These are phyloP conservation scores for Solanum chilense DNA, from an alignment of 257 asterid genomes.

Conservation along the genomic window DNA sequence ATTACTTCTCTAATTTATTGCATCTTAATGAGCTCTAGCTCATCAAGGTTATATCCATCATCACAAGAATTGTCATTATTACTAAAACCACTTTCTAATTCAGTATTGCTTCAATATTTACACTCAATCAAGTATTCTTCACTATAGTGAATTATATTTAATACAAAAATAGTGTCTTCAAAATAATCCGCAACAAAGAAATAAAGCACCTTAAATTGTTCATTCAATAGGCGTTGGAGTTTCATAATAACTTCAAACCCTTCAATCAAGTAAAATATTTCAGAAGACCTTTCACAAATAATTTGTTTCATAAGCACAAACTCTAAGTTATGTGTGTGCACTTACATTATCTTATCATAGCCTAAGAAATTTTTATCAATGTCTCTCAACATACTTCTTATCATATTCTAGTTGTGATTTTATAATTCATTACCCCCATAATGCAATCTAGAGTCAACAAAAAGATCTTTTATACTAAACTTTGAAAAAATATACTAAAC, in stretches of 20 bases:
- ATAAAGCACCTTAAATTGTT: background rate
- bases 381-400: background rate
- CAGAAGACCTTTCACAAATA: background rate
- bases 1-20: background rate
- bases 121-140: background rate
- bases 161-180: background rate
- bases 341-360: background rate
- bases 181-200: background rate
- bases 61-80: too few relatives aligned
- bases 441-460: background rate
- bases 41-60: background rate
- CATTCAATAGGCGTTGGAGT: background rate
- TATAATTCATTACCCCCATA: background rate
- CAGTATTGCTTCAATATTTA: too few relatives aligned
- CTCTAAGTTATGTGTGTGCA: background rate
- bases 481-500: background rate
- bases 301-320: background rate
- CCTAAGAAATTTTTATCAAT: background rate
- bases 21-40: background rate
- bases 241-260: background rate
- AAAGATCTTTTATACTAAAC: background rate
- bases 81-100: background rate
- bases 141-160: background rate
- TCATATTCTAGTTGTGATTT: background rate
- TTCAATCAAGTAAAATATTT: background rate